These are phyloP conservation scores for Didymellaceae sp. DNA, from an alignment of 2,329 filamentous ascomycete genomes.

Conservation along the genomic window DNA sequence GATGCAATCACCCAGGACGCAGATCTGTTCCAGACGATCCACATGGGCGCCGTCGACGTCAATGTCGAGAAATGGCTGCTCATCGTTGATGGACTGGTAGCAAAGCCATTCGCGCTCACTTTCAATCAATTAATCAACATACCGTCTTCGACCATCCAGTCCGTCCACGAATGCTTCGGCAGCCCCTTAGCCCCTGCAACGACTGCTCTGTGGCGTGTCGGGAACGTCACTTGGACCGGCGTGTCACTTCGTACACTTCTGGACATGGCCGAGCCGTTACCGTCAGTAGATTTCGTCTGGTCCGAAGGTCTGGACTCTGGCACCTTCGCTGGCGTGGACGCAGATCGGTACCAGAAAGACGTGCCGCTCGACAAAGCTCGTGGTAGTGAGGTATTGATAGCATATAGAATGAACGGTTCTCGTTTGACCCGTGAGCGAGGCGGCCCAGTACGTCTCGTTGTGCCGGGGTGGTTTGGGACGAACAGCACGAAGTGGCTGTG, in stretches of 20 bases:
- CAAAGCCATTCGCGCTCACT: constrained; percentile 33
- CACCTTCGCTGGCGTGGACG: constrained; percentile 27
- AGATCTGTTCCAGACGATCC: constrained; percentile 47
- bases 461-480: constrained; percentile 44
- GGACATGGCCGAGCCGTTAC: constrained; percentile 19
- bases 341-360: constrained; percentile 44
- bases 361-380: constrained; percentile 36
- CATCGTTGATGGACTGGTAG: constrained; percentile 41
- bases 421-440: constrained; percentile 31
- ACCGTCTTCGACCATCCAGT: constrained; percentile 32
- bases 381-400: constrained; percentile 33
- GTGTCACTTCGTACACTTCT: constrained; percentile 36
- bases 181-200: constrained; percentile 41
- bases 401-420: constrained; percentile 36
- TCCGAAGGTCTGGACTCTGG: constrained; percentile 40
- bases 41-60: constrained; percentile 44
- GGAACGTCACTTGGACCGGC: constrained; percentile 48
- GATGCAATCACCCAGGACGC: constrained; percentile 33
- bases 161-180: constrained; percentile 49
- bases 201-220: constrained; percentile 39
- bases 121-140: constrained; percentile 35
- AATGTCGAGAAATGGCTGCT: constrained; percentile 37
- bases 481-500: constrained; percentile 45
- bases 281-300: constrained; percentile 33
- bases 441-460: constrained; percentile 40